These are phyloP conservation scores for Berkeleyomyces basicola DNA, from an alignment of 2,329 filamentous ascomycete species.

Conservation along the genomic window DNA sequence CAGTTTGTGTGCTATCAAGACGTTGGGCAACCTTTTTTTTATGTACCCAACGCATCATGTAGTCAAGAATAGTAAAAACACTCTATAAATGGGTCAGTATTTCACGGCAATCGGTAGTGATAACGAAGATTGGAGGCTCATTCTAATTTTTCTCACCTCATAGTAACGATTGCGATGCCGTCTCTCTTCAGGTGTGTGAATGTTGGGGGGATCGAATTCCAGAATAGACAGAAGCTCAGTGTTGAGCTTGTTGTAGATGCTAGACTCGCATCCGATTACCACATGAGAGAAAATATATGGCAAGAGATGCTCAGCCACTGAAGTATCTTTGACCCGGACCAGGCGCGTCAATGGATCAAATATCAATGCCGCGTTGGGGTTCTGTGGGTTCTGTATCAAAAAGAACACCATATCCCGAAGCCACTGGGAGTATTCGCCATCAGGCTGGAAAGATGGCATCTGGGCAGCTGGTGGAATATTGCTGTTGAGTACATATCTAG, in stretches of 20 bases:
- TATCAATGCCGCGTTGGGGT: slow-evolving; percentile 54
- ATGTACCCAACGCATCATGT: slow-evolving; percentile 79
- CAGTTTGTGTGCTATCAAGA: slow-evolving; percentile 25
- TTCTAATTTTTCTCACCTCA: slow-evolving; percentile 43
- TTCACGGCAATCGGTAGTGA: background rate
- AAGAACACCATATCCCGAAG: slow-evolving; percentile 66
- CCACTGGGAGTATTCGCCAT: slow-evolving; percentile 54
- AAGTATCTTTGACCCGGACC: slow-evolving; percentile 70
- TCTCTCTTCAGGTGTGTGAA: slow-evolving; percentile 28
- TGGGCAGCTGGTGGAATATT: slow-evolving; percentile 37
- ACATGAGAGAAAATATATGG: slow-evolving; percentile 78
- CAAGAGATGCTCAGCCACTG: slow-evolving; percentile 73
- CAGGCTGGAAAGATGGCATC: slow-evolving; percentile 24
- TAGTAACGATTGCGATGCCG: slow-evolving; percentile 74
- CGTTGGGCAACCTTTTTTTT: slow-evolving; percentile 26
- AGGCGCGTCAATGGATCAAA: slow-evolving; percentile 71
- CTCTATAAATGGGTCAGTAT: slow-evolving; percentile 34
- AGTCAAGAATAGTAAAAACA: slow-evolving; percentile 81
- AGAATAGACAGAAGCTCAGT: slow-evolving; percentile 61
- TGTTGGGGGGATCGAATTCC: slow-evolving; percentile 35
- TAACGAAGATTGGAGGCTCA: background rate
- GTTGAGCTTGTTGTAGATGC: slow-evolving; percentile 1
- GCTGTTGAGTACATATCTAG: slow-evolving; percentile 58
- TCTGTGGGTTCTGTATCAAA: slow-evolving; percentile 62
- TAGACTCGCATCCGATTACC: slow-evolving; percentile 40